Percentiles rank a stretch among this genome's conserved stretches.
These are phyloP conservation scores for Fusarium buxicola DNA, from an alignment of 2,329 filamentous ascomycete genomes.

Conservation along the genomic window DNA sequence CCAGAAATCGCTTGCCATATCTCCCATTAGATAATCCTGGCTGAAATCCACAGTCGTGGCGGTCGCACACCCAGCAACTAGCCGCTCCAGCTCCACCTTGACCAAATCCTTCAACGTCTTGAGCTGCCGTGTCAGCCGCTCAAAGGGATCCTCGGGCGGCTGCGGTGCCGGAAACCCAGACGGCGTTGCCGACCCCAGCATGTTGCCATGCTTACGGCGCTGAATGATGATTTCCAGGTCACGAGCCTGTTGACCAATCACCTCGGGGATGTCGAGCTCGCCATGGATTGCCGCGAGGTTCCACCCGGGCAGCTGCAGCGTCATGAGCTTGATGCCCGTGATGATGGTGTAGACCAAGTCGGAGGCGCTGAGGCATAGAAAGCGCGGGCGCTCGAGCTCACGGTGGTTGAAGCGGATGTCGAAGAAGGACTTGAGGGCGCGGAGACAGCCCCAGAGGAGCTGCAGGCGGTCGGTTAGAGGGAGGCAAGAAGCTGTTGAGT, in stretches of 20 bases:
- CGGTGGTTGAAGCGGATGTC: conserved; percentile 48
- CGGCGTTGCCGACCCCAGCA: conserved; percentile 21
- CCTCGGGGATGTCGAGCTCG: conserved; percentile 49
- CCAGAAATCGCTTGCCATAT: conserved; percentile 45
- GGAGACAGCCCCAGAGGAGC: conserved; percentile 60
- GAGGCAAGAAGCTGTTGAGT: conserved; percentile 48
- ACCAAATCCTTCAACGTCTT: conserved; percentile 48
- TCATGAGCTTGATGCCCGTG: conserved; percentile 60
- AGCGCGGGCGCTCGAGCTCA: conserved; percentile 53
- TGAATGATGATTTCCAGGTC: conserved; percentile 47
- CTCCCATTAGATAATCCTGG: conserved; percentile 40
- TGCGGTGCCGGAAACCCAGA: conserved; percentile 18
- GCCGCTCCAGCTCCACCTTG: conserved; percentile 46
- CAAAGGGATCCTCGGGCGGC: conserved; percentile 48
- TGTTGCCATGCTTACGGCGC: conserved; percentile 45
- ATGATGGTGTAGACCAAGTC: conserved; percentile 62
- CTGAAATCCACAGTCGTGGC: conserved; percentile 35
- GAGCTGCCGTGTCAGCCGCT: conserved; percentile 49
- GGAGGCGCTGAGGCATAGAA: conserved; percentile 58
- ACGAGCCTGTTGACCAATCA: conserved; percentile 46
- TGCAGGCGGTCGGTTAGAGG: conserved; percentile 55
- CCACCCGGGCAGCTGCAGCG: conserved; percentile 60
- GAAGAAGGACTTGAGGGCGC: conserved; percentile 56
- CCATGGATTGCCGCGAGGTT: conserved; percentile 52
- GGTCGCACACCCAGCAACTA: conserved; percentile 37